Base-by-base conservation (phyloP, 805 yeast genomes). In the Candida arabinofermentans region DNA sequence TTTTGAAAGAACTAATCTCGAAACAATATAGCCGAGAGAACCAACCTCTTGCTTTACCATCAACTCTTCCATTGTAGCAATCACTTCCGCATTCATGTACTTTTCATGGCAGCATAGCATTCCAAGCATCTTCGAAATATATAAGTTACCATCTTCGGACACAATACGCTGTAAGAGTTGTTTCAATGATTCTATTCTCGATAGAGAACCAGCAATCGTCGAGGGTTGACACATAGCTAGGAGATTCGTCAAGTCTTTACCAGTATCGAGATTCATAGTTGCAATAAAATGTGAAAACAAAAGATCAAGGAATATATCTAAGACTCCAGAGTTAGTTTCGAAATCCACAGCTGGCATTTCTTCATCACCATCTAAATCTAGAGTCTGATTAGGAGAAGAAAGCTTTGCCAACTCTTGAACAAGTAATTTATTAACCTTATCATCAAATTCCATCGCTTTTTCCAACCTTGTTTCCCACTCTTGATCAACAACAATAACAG, bases 391-490 rank as follows among this genome's bases (percentile, higher is more conserved):
- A 9, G 16, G 5, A 3, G 10, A 4, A 1, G 39, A 32, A 9
- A 43, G 32, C 26, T 41, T 34, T 16, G 41, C 27, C 10, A 61
- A 32, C n/a, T 54, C 52, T 3, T 37, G 34, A 12, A 56, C 48
- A 1, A 66, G 46, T 1, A 58, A 50, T 0, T 35, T 13, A n/a
- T 67, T 66, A 1, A 84, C 86, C 2, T 51, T 55, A 0, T 69
- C 69, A 54, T 88, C 95, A 32, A 74, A 63, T 31, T 77, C 83
- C 9, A 86, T 39, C 0, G 91, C 86, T 44, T 78, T 85, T 8
- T 83, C 87, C 21, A 86, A 52, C 53, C 91, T 70, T 0, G 75
- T 63, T 3, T 69, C 65, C 96, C 96, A 88, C 39, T 83, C 82
- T 47, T 82, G 83, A 57, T 88, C 96, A 18, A 72, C 64, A 0